Evolutionary conservation across 2,329 filamentous ascomycete genomes (phyloP).

Genomic region (Monascus ruber): DNA sequence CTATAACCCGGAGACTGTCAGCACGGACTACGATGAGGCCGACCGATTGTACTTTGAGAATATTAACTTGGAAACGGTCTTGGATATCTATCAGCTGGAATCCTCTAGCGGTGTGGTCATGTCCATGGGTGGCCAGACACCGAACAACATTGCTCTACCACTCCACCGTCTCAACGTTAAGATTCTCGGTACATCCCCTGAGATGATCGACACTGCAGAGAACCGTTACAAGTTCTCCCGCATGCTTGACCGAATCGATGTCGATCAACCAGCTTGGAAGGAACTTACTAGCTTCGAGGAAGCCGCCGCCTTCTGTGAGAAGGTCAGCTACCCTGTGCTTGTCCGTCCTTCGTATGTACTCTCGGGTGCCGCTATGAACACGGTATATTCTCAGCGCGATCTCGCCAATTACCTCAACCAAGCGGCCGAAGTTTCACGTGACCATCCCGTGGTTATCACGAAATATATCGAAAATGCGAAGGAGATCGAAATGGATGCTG

Average conservation of each 20-base stretch:
- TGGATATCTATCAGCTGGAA: conserved; percentile 90
- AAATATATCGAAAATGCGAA: conserved; percentile 99
- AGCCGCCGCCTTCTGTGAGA: conserved; percentile 73
- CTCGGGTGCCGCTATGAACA: conserved; percentile 98
- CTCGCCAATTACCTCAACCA: conserved; percentile 79
- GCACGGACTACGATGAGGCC: conserved; percentile 87
- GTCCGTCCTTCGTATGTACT: conserved; percentile 94
- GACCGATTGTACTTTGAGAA: conserved; percentile 95
- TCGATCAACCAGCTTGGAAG: conserved; percentile 97
- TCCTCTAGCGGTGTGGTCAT: conserved; percentile 73
- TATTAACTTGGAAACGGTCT: conserved; percentile 76
- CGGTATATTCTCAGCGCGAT: conserved; percentile 91
- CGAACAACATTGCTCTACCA: conserved; percentile 92
- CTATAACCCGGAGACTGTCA: conserved; percentile 82
- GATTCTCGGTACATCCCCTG: conserved; percentile 86
- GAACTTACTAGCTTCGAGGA: conserved; percentile 92
- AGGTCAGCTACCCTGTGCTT: conserved; percentile 83
- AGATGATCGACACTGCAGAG: conserved; percentile 97
- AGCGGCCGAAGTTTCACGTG: conserved; percentile 83
- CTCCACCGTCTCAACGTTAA: conserved; percentile 83
- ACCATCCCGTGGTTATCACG: conserved; percentile 95
- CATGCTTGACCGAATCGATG: conserved; percentile 87
- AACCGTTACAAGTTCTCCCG: conserved; percentile 98
- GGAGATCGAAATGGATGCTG: conserved; percentile 99
- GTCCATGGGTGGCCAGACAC: conserved; percentile 93